phyloP scores from a whole-genome alignment of 176 grass and related monocot species.

The Triticum dicoccoides region DNA sequence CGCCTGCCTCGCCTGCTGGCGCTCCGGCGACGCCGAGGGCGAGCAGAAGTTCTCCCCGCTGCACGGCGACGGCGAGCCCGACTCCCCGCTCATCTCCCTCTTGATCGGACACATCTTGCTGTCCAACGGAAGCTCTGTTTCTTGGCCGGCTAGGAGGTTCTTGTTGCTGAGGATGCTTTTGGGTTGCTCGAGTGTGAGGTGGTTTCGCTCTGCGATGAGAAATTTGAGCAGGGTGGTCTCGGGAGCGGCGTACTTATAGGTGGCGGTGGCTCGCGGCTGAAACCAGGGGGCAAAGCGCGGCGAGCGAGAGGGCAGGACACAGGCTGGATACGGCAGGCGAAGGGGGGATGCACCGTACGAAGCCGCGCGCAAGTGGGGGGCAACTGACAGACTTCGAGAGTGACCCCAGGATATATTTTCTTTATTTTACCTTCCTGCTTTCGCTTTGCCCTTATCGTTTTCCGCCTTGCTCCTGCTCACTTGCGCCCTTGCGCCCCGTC shows the following conservation, averaged over 20 bases:
- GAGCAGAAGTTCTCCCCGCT: conserved; percentile 9
- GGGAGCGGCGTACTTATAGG: conserved; percentile 11
- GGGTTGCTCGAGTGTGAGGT: background rate
- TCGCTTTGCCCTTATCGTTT: background rate
- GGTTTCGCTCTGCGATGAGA: background rate
- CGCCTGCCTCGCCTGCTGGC: background rate
- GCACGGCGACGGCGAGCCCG: conserved; percentile 18
- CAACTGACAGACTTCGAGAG: conserved; percentile 10
- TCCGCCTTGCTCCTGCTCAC: background rate
- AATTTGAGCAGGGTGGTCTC: background rate
- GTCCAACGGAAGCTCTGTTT: background rate
- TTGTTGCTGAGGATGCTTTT: background rate
- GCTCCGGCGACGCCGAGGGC: conserved; percentile 25
- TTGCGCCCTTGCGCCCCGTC: background rate
- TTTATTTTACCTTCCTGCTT: background rate
- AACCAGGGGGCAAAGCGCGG: conserved; percentile 5
- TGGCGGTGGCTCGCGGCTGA: background rate
- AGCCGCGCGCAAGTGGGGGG: background rate
- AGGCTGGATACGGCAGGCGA: background rate
- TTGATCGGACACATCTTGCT: conserved; percentile 27
- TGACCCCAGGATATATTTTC: background rate
- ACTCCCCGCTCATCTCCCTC: conserved; percentile 38
- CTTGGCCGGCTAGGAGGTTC: background rate
- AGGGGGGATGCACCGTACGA: conserved; percentile 12
- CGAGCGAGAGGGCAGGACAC: background rate